Base-by-base conservation (phyloP, 306 rosid species). In the Neltuma alba region DNA sequence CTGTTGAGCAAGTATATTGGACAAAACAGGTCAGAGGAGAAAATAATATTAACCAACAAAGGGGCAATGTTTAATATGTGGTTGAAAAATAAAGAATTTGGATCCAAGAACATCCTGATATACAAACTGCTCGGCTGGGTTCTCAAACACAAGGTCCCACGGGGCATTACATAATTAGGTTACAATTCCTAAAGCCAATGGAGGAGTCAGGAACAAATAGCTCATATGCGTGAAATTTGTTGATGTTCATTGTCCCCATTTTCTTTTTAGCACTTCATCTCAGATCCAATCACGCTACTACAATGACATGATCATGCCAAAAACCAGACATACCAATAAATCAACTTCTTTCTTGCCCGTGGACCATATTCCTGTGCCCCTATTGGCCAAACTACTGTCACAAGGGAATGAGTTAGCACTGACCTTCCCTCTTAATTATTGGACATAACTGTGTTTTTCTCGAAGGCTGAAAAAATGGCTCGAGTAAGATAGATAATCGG, bases 391-490 rank as follows among this genome's bases (percentile, higher is more conserved):
- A 2, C 3, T 11, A 61, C 37, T 1, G 37, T 76, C 61, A 44
- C 47, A 11, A 28, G 31, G 72, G 76, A 82, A 55, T 50, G 64
- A 76, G 27, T 7, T n/a, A 73, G 48, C 72, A 20, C 44, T 64
- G 72, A 28, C 72, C 38, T 30, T 21, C 73, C 71, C 62, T 70
- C 9, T 47, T 60, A 83, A 77, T 74, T 77, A 83, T 83, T 80
- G 68, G 25, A 31, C 7, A 31, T 62, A 15, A 31, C 67, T 1
- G 0, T 31, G 68, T 31, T 31, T n/a, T 28, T 33, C 68, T 62
- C 23, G 41, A 30, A 58, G 66, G 67, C 4, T 28, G 9, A 61
- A 61, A 1, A 60, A 6, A 61, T 27, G 5, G 21, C 67, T 30
- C 67, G 36, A 15, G 20, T 60, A 23, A 33, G 67, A 30, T n/a